phyloP scores from a whole-genome alignment of 2,329 filamentous ascomycete species.

The Ambrosiella cleistominuta region DNA sequence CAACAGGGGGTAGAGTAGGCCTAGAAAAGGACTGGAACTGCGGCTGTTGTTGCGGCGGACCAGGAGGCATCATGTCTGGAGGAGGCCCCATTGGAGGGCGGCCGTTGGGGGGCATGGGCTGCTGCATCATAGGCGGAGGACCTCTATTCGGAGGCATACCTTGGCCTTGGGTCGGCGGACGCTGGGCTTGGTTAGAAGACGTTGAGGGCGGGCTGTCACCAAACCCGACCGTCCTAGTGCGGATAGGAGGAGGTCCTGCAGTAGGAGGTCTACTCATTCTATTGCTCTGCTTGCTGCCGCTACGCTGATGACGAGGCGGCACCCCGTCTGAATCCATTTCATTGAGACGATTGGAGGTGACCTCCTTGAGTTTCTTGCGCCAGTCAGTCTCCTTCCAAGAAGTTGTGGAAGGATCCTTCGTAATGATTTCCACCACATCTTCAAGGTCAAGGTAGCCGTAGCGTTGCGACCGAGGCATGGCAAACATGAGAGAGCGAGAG shows the following conservation, averaged over 20 bases:
- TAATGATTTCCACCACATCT: slow-evolving; percentile 67
- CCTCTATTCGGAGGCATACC: slow-evolving; percentile 2
- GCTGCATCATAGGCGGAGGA: neutral
- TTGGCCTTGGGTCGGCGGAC: slow-evolving; percentile 1
- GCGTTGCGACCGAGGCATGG: slow-evolving; percentile 73
- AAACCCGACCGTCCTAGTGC: slow-evolving; percentile 33
- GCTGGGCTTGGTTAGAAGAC: neutral
- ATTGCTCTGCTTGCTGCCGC: slow-evolving; percentile 40
- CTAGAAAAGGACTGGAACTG: slow-evolving; percentile 10
- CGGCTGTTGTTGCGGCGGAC: slow-evolving; percentile 2
- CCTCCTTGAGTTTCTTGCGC: slow-evolving; percentile 74
- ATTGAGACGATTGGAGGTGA: slow-evolving; percentile 65
- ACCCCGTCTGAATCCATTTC: slow-evolving; percentile 34
- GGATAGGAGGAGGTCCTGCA: slow-evolving; percentile 20
- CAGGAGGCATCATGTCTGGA: slow-evolving; percentile 3
- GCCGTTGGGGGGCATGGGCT: slow-evolving; percentile 2
- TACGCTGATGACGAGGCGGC: slow-evolving; percentile 26
- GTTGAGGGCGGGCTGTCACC: slow-evolving; percentile 30
- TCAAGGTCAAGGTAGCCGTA: slow-evolving; percentile 83
- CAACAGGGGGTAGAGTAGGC: slow-evolving; percentile 3
- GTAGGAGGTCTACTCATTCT: slow-evolving; percentile 28
- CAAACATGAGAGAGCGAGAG: slow-evolving; percentile 87
- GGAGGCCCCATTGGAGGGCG: slow-evolving; percentile 1
- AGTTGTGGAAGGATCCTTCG: slow-evolving; percentile 51
- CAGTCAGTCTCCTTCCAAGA: slow-evolving; percentile 76